Evolutionary conservation across 306 rosid species (phyloP).

Genomic region (Ceratonia siliqua): DNA sequence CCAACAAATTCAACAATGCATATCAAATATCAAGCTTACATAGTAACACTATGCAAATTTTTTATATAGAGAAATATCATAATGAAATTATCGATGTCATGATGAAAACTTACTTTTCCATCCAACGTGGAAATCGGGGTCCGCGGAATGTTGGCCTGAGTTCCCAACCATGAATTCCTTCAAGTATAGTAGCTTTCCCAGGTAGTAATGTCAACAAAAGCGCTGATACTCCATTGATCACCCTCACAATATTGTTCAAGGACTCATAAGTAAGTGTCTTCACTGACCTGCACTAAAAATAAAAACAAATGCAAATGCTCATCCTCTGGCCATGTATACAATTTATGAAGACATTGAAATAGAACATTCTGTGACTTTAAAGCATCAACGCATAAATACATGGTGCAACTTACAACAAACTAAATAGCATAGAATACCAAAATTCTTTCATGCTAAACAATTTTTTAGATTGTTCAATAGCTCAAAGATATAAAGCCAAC

Average conservation of each 20-base stretch:
- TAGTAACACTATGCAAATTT: background rate
- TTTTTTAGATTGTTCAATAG: background rate
- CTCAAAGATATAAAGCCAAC: background rate
- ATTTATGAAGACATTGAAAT: constrained; percentile 6
- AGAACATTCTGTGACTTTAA: background rate
- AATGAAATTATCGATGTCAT: background rate
- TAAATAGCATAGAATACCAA: constrained; percentile 1
- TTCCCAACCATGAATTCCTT: constrained; percentile 98
- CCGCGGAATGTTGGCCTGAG: constrained; percentile 91
- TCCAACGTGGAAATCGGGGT: constrained; percentile 97
- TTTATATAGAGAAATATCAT: constrained; percentile 2
- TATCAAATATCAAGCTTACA: background rate
- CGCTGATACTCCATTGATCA: constrained; percentile 92
- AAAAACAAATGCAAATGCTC: constrained; percentile 26
- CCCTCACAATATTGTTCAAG: constrained; percentile 71
- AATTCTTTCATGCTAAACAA: background rate
- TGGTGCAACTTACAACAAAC: constrained; percentile 11
- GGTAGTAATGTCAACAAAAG: constrained; percentile 73
- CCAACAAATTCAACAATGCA: background rate
- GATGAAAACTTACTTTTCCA: constrained; percentile 74
- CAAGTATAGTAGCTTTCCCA: constrained; percentile 77
- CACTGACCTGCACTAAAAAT: constrained; percentile 70
- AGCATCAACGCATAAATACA: constrained; percentile 8
- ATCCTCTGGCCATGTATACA: background rate
- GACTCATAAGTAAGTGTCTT: constrained; percentile 85